Base-by-base conservation (phyloP, 805 yeast genomes). In the Clavispora fructus region DNA sequence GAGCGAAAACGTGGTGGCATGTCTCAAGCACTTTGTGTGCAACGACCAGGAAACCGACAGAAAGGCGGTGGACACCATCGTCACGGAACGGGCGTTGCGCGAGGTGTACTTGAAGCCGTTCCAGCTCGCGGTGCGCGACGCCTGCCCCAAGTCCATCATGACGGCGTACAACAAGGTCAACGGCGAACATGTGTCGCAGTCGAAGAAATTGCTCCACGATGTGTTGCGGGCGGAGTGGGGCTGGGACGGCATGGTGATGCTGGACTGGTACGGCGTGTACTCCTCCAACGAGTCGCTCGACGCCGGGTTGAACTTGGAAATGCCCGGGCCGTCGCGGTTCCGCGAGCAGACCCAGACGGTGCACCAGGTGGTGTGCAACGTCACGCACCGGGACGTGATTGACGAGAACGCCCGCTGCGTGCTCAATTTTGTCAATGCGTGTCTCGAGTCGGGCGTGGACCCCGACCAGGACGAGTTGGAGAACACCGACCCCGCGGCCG, bases 81-180 rank as follows among this genome's bases (percentile, higher is more conserved):
- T 82, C 42, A 66, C 83, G 1, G 79, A 78, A 54, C 67, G 87
- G 56, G 87, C 87, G 3, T 64, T 82, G 49, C 72, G 87, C 56
- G 87, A 82, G 60, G 74, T 82, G 45, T 82, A 82, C 61, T 66
- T 82, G 58, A 73, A 72, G 52, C 86, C 87, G 1, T 82, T 82
- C 66, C 80, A 80, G 62, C 62, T 82, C 39, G 85, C 85, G 16
- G 58, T 79, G 16, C 67, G 75, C 46, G 69, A 77, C 47, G 44
- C 83, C 23, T 59, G 73, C 44, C 87, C 88, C 26, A 67, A 66
- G 46, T 68, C 78, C 4, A 60, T 80, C 48, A 82, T 82, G 87
- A 78, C 85, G 17, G 67, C 82, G 41, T 83, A 82, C 66, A 82
- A 80, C 64, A 79, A 74, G 56, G 72, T 82, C 55, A 82, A 82